These are phyloP conservation scores for Rosellinia necatrix DNA, from an alignment of 2,329 filamentous ascomycete genomes.

Conservation along the genomic window DNA sequence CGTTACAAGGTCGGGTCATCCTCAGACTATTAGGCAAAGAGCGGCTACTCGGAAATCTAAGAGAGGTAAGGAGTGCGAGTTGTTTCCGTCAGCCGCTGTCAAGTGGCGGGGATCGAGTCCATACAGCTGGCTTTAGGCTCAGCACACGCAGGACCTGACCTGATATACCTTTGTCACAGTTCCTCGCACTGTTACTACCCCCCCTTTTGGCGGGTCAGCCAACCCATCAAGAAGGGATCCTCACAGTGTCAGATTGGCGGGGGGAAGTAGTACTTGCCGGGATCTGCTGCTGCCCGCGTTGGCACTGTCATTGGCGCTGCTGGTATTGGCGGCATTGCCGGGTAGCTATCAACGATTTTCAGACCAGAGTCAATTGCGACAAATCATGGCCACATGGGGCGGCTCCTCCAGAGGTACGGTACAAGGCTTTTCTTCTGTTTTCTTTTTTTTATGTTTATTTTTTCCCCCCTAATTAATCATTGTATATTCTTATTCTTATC, in stretches of 20 bases:
- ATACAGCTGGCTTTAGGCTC: not conserved
- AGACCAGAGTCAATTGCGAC: not conserved
- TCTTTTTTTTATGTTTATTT: slow-evolving; percentile 5
- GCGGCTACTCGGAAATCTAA: not conserved
- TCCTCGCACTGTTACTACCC: too few relatives aligned
- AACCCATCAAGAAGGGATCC: too few relatives aligned
- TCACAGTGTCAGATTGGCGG: slow-evolving; percentile 10
- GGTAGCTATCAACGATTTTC: too few relatives aligned
- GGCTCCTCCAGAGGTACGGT: slow-evolving; percentile 20
- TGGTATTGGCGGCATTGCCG: too few relatives aligned
- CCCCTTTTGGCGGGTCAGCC: too few relatives aligned
- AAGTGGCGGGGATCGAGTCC: not conserved
- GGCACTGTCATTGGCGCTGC: not conserved
- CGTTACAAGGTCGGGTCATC: not conserved
- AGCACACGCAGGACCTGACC: not conserved
- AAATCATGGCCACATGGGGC: slow-evolving; percentile 17
- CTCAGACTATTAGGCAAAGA: not conserved
- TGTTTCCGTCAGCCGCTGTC: not conserved
- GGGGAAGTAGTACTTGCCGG: not conserved
- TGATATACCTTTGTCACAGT: too few relatives aligned
- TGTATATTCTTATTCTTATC: too few relatives aligned
- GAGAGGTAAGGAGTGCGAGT: not conserved
- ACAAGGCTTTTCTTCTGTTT: too few relatives aligned
- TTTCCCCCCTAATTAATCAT: not conserved
- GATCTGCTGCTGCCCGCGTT: too few relatives aligned